Percentiles rank a stretch among this genome's conserved stretches.
Evolutionary conservation across 805 yeast species (phyloP).

Genomic region (Diddensiella transvaalensis): DNA sequence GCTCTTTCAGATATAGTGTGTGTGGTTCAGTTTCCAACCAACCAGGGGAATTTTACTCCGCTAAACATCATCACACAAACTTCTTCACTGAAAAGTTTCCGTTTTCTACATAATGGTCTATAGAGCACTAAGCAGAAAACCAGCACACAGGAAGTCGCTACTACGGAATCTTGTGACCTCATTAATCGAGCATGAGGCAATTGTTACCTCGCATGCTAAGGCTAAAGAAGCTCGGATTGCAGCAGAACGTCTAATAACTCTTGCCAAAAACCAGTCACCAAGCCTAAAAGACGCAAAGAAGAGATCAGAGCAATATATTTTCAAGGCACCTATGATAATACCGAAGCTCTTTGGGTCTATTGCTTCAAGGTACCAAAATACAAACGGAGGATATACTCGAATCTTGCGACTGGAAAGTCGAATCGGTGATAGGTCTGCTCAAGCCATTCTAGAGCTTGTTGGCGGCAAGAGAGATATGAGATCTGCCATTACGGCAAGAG

Average conservation of each 20-base stretch:
- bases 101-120: conserved; percentile 8
- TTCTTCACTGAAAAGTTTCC: not conserved
- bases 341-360: conserved; percentile 68
- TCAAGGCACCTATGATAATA: conserved; percentile 47
- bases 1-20: too few relatives aligned
- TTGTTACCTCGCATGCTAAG: conserved; percentile 69
- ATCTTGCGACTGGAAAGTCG: conserved; percentile 80
- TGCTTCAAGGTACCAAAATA: conserved; percentile 55
- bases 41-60: too few relatives aligned
- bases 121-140: conserved; percentile 38
- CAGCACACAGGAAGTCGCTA: conserved; percentile 49
- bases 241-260: conserved; percentile 61
- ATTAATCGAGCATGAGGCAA: conserved; percentile 64
- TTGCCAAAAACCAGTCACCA: conserved; percentile 44
- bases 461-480: conserved; percentile 71
- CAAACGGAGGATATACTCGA: conserved; percentile 84
- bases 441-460: conserved; percentile 81
- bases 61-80: too few relatives aligned
- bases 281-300: conserved; percentile 19
- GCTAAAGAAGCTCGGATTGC: conserved; percentile 65
- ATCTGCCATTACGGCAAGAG: conserved; percentile 73
- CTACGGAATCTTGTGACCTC: conserved; percentile 65
- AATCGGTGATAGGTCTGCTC: conserved; percentile 85
- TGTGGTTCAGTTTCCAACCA: too few relatives aligned
- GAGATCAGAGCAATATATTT: conserved; percentile 41